Evolutionary conservation across 139 green algal species (phyloP), one percentile per base, ranked within the genome.

Genomic region (Coccomyxa sp.): DNA sequence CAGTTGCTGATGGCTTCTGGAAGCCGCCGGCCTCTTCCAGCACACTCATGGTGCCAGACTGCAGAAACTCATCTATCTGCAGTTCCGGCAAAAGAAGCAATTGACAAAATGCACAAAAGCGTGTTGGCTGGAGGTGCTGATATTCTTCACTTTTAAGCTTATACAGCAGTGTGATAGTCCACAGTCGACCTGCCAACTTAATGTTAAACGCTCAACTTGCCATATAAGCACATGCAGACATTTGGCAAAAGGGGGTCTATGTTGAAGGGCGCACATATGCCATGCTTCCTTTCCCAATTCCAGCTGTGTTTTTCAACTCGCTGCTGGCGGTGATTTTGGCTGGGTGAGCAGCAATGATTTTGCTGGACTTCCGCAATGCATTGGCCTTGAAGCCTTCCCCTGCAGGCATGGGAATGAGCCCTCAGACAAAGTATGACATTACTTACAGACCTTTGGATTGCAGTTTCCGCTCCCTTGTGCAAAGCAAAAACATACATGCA

Each of bases 51-150:
- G 75, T 84, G 28, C 84, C 84, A 45, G 79, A 84, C 18, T 30
- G 74, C 31, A 87, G 77, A 25, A 84, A 87, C 79, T 87, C 84
- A 67, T 83, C 74, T 27, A 87, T 84, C 84, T 87, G 84, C 74
- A 67, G 13, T 68, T 16, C 25, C 10, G 10, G 67, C 32, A 67
- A 0, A n/a, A 21, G 13, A 14, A 13, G 21, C n/a, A 30, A n/a
- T 78, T 18, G n/a, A 67, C 27, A 76, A 13, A 14, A 68, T 58
- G 0, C 15, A 60, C 28, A 13, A 0, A 18, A 45, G 76, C 15
- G 0, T 81, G 51, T 58, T 45, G 17, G 13, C 38, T 51, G 38
- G 38, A 7, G 7, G n/a, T n/a, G n/a, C n/a, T n/a, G n/a, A n/a
- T n/a, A n/a, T n/a, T n/a, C 38, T 51, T 7, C 38, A 51, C 38